Evolutionary conservation across 768 basidiomycete genomes (phyloP).

Genomic region (Gloeopeniophorella convolvens): DNA sequence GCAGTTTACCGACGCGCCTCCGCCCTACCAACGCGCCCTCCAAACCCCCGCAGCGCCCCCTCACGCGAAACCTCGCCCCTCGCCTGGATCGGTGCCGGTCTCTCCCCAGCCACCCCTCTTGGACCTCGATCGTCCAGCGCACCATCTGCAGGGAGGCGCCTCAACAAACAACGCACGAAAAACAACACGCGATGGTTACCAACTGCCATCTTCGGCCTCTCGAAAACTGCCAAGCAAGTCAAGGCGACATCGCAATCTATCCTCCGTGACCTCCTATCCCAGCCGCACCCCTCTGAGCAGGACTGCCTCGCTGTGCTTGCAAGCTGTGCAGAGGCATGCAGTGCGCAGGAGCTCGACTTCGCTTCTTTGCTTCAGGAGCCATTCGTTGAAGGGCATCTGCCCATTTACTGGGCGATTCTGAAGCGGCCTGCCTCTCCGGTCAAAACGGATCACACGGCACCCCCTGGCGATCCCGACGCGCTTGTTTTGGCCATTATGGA

Average conservation of each 20-base stretch:
- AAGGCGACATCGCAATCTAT: constrained; percentile 13
- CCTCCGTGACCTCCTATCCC: constrained; percentile 33
- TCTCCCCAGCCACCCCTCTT: neutral
- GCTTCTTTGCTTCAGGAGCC: constrained; percentile 53
- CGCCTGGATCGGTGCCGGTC: neutral
- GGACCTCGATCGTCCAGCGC: neutral
- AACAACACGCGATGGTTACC: constrained; percentile 11
- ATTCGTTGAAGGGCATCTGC: constrained; percentile 57
- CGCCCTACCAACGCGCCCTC: constrained; percentile 11
- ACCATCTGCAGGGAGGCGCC: neutral
- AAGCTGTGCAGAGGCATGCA: constrained; percentile 59
- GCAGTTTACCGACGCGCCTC: constrained; percentile 12
- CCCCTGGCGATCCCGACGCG: constrained; percentile 17
- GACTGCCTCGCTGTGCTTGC: constrained; percentile 41
- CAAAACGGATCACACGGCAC: neutral
- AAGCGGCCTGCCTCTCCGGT: constrained; percentile 35
- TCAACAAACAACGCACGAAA: neutral
- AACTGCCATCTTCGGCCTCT: constrained; percentile 18
- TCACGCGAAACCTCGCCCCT: neutral
- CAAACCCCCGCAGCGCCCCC: neutral
- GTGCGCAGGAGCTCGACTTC: constrained; percentile 41
- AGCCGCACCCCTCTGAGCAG: constrained; percentile 27
- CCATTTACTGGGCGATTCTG: constrained; percentile 69
- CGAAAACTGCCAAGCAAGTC: constrained; percentile 20
- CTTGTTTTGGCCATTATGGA: constrained; percentile 47